A percentile compares a stretch with the other conserved stretches of the same genome.
These are phyloP conservation scores for Phytophthora europaea DNA, from an alignment of 352 stramenopile genomes.

Conservation along the genomic window DNA sequence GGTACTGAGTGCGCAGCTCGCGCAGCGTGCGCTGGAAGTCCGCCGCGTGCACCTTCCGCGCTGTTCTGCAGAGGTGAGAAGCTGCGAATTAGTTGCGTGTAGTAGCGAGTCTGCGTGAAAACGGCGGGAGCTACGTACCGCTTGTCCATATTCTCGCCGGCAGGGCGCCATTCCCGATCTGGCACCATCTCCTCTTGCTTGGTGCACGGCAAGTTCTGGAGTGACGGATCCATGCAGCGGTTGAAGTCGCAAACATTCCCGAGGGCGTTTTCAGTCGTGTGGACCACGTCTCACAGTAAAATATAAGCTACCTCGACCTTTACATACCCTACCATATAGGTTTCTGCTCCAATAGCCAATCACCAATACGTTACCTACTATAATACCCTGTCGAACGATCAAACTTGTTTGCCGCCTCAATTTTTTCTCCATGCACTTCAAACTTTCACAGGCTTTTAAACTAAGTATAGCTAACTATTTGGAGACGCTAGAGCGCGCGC, in stretches of 20 bases:
- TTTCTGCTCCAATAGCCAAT: too few relatives aligned
- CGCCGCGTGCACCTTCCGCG: constrained; percentile 68
- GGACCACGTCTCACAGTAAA: not conserved
- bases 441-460: too few relatives aligned
- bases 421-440: too few relatives aligned
- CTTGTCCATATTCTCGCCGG: constrained; percentile 83
- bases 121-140: constrained; percentile 40
- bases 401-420: too few relatives aligned
- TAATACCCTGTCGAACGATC: too few relatives aligned
- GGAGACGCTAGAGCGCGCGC: too few relatives aligned
- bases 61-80: constrained; percentile 48
- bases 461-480: too few relatives aligned
- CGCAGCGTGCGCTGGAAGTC: constrained; percentile 63
- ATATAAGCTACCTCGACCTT: too few relatives aligned
- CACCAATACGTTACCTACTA: too few relatives aligned
- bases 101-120: not conserved
- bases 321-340: too few relatives aligned
- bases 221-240: constrained; percentile 4
- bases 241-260: constrained; percentile 26
- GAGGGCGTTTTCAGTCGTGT: constrained; percentile 5
- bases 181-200: constrained; percentile 57
- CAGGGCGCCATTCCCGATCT: constrained; percentile 66
- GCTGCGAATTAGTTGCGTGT: not conserved
- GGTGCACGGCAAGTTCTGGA: constrained; percentile 8
- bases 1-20: constrained; percentile 55